Evolutionary conservation across 2,329 filamentous ascomycete species (phyloP), one percentile per base, ranked within the genome.

Genomic region (Ophiocordyceps camponoti-saundersi): DNA sequence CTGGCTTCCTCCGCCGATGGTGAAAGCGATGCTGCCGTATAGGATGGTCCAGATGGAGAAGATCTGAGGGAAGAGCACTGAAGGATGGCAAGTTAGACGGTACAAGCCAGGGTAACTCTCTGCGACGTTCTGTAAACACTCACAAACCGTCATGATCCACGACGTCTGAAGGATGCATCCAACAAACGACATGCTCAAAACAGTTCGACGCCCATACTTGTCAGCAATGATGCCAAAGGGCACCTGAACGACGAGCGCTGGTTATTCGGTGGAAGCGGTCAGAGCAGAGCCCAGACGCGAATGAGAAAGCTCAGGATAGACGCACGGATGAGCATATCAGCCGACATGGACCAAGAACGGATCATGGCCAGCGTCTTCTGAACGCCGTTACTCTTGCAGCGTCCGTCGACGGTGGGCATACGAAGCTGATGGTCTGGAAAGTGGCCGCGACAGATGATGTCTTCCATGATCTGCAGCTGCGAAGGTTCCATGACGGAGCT

Each of bases 331-430:
- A 75, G 55, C 48, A 66, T 65, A 32, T 72, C 65, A 29, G 72
- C 59, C 1, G 69, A 65, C 20, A 58, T 51, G 42, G 60, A 53
- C 64, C 69, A 72, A 1, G 72, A 73, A 40, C 64, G 62, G 18
- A 78, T 58, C 62, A 70, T 67, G 13, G 74, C 72, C 42, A 79
- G 60, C 20, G 66, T 63, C 23, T 66, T 63, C 52, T 78, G 73
- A 1, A 79, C 70, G 2, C 61, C 57, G 0, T 61, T 55, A 3
- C 57, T 56, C 53, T 78, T 77, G 60, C 75, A 78, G 6, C 64
- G 59, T 42, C 61, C 55, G 48, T 74, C 70, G 2, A 58, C 46
- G 54, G 58, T 50, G 3, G 46, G 46, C 43, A 51, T 53, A 30
- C 52, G 52, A 0, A 65, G 56, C 22, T 61, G 53, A 42, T 65